Evolutionary conservation across 192 early-diverging fungal genomes (phyloP), one percentile per base, ranked within the genome.

Genomic region (Coemansia sp.): DNA sequence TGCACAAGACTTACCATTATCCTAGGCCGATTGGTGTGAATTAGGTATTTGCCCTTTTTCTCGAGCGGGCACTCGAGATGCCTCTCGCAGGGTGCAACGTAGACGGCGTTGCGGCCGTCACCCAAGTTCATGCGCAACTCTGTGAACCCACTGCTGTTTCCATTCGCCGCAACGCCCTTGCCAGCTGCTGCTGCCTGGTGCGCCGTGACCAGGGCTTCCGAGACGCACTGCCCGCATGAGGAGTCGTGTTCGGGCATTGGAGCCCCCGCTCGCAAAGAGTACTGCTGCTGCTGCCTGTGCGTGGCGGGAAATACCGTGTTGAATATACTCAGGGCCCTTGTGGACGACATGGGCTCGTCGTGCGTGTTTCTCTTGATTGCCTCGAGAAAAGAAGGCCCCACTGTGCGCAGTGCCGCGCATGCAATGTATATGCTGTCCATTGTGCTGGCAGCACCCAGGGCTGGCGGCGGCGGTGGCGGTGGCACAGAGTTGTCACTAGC

Each of bases 111-210:
- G 56, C 75, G 70, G 10, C 80, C 80, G 29, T 59, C 67, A 31
- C 80, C 80, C 49, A 83, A 61, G 36, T 83, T 83, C 71, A 77
- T 74, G 65, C 72, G 74, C 64, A 83, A 59, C 68, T 71, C 80
- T 14, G 43, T 51, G 27, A 31, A 27, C 39, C 17, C 64, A 15
- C 12, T 27, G 35, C 62, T 31, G n/a, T 24, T 31, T n/a, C 64
- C 59, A 29, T 59, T 49, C 64, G 62, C 46, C 41, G 62, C 67
- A 22, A 63, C 25, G 22, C 65, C 66, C 47, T 46, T 67, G 24
- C 47, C 59, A 14, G 27, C 54, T 29, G 68, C 71, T 24, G 64
- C 70, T 12, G 74, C 69, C 39, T 64, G 41, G 46, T 77, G 76
- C 17, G 76, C 38, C 11, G 60, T 60, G 32, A 58, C 76, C 59